phyloP scores from a whole-genome alignment of 805 yeast genomes.

The Monosporozyma unispora region DNA sequence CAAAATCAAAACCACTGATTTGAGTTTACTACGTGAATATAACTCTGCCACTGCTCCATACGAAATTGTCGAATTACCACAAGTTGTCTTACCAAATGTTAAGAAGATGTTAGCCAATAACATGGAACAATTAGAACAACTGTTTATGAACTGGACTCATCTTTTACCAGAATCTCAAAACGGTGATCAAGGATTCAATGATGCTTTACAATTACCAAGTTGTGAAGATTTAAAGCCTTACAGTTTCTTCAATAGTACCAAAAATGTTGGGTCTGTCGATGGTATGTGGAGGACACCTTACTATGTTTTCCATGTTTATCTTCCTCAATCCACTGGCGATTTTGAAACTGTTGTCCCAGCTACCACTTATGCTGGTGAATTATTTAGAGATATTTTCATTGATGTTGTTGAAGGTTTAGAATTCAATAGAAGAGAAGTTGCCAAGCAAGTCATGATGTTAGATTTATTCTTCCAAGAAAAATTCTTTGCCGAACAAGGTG shows the following conservation, averaged over 20 bases:
- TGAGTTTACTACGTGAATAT: constrained; percentile 22
- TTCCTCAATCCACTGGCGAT: constrained; percentile 38
- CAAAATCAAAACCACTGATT: constrained; percentile 13
- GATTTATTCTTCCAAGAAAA: constrained; percentile 62
- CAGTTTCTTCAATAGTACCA: constrained; percentile 24
- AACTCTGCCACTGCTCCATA: constrained; percentile 35
- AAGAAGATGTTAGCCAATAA: constrained; percentile 31
- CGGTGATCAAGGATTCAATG: constrained; percentile 26
- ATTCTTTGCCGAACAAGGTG: constrained; percentile 63
- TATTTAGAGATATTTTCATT: constrained; percentile 64
- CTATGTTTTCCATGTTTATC: constrained; percentile 51
- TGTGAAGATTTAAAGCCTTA: constrained; percentile 29
- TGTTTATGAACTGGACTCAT: constrained; percentile 34
- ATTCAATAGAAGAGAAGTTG: constrained; percentile 80
- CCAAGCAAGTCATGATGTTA: constrained; percentile 69
- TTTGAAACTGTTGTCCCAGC: constrained; percentile 60
- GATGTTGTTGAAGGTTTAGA: constrained; percentile 76
- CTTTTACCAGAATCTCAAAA: constrained; percentile 28
- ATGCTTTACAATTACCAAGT: constrained; percentile 31
- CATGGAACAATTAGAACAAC: constrained; percentile 33
- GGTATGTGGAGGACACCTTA: constrained; percentile 61
- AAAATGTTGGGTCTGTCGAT: constrained; percentile 46
- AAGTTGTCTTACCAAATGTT: constrained; percentile 46
- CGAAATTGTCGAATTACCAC: constrained; percentile 39
- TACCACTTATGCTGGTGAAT: constrained; percentile 43